Evolutionary conservation across 192 early-diverging fungal species (phyloP), one percentile per base, ranked within the genome.

Genomic region (Coemansia sp.): DNA sequence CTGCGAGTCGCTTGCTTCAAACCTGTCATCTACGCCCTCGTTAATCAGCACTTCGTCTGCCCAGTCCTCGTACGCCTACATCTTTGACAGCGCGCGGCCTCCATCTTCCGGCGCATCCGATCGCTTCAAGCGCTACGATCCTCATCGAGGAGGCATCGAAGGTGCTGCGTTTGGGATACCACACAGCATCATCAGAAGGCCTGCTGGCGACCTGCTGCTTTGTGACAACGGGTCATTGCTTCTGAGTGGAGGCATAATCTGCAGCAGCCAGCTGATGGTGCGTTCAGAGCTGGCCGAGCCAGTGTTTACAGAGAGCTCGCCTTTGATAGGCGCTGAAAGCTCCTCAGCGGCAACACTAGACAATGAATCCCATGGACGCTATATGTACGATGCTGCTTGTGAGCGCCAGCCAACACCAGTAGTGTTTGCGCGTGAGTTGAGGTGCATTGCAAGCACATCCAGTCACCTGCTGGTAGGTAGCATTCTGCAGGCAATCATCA

Each of bases 401-500:
- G 64, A 68, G 28, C 23, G 18, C 6, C 25, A 30, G 3, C 55
- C 71, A 10, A 74, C 68, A 38, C 18, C 51, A 32, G 24, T 21
- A 26, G 38, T 74, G 32, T 26, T 60, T 12, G 54, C 18, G 54
- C 34, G 60, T 47, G 78, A 81, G 52, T 18, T 50, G n/a, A 50
- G 12, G 52, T 23, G 48, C 23, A 58, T 76, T 2, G 22, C 76
- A 16, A 19, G 60, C 30, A 62, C 60, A n/a, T 67, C 71, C 27
- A 61, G 73, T 50, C 85, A 89, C 10, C 73, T 88, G 31, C 53
- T 88, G 24, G 16, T 84, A 9, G 85, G 87, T 14, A 87, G 83
- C 60, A 26, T 86, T 14, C 66, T 92, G 50, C 88, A 89, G 63
- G 84, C 86, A 14, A 77, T 83, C 1, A 78, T 92, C 25, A 86